phyloP scores from a whole-genome alignment of 2,329 filamentous ascomycete genomes.

The Aureobasidium pullulans region DNA sequence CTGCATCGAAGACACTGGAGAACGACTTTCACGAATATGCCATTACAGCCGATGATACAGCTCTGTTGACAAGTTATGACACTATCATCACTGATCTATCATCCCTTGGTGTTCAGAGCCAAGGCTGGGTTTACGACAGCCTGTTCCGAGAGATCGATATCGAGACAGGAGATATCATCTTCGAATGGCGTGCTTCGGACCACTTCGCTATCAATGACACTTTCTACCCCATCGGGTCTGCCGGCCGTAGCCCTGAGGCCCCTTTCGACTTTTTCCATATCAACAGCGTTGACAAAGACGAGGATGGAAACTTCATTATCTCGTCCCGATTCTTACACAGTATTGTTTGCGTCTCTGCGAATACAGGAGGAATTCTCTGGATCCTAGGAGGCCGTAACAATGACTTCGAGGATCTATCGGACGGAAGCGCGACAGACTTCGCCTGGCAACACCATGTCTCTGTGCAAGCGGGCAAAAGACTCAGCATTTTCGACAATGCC shows the following conservation, averaged over 20 bases:
- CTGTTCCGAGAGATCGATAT: constrained; percentile 39
- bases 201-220: constrained; percentile 27
- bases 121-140: constrained; percentile 37
- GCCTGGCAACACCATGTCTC: constrained; percentile 42
- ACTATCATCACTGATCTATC: constrained; percentile 22
- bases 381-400: constrained; percentile 27
- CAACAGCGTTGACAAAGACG: constrained; percentile 45
- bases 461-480: constrained; percentile 8
- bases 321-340: constrained; percentile 42
- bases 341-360: constrained; percentile 38
- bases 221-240: constrained; percentile 31
- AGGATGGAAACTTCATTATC: constrained; percentile 42
- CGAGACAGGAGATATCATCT: constrained; percentile 31
- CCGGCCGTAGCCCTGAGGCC: constrained; percentile 31
- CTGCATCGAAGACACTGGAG: constrained; percentile 26
- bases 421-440: constrained; percentile 20
- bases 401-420: constrained; percentile 12
- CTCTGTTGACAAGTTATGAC: constrained; percentile 39
- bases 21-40: constrained; percentile 39
- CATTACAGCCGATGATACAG: constrained; percentile 34
- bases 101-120: constrained; percentile 18
- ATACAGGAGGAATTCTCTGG: constrained; percentile 41
- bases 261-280: constrained; percentile 46
- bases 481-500: constrained; percentile 20
- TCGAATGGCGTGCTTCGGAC: constrained; percentile 34